Evolutionary conservation across 495 filamentous ascomycete genomes (phyloP), one percentile per base, ranked within the genome.

Genomic region (Penicillium flavigenum): DNA sequence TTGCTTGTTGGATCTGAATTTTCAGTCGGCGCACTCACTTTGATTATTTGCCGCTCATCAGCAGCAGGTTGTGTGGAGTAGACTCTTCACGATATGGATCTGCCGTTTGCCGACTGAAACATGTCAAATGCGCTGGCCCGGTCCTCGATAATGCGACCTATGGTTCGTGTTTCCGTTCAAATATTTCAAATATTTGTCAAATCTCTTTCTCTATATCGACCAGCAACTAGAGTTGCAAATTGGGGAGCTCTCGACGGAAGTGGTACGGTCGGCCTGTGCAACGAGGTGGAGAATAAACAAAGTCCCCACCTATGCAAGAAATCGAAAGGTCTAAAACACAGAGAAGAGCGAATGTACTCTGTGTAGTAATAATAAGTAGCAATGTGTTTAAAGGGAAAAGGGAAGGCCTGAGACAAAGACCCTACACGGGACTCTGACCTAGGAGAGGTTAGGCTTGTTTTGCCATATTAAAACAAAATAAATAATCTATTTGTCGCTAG

Each of bases 251-350:
- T 47, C 34, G 46, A 17, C 20, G 57, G 51, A 27, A 56, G 55
- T n/a, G 45, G 55, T 45, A 51, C 59, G 65, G 65, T 66, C 63
- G 66, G 65, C 58, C 63, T 62, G 58, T 66, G 66, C 66, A 62
- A 69, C 61, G 57, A 67, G 64, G 66, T 69, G 66, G 66, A 69
- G 66, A 66, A 63, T 61, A 66, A 68, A 64, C 61, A 69, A 66
- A 63, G 54, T 58, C 61, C 59, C 52, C 52, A 54, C 51, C 41
- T 44, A n/a, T 8, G 31, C 32, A 27, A 27, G 34, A 41, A 47
- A 41, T 19, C 32, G 54, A 61, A 45, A 11, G 50, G 29, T 42
- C n/a, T n/a, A 26, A 9, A 47, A 47, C 45, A 47, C 27, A 45
- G 34, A 42, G 17, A 26, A 46, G 4, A 20, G 31, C 26, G 32